Evolutionary conservation across 2,329 filamentous ascomycete species (phyloP), one percentile per base, ranked within the genome.

Genomic region (Fusarium annulatum): DNA sequence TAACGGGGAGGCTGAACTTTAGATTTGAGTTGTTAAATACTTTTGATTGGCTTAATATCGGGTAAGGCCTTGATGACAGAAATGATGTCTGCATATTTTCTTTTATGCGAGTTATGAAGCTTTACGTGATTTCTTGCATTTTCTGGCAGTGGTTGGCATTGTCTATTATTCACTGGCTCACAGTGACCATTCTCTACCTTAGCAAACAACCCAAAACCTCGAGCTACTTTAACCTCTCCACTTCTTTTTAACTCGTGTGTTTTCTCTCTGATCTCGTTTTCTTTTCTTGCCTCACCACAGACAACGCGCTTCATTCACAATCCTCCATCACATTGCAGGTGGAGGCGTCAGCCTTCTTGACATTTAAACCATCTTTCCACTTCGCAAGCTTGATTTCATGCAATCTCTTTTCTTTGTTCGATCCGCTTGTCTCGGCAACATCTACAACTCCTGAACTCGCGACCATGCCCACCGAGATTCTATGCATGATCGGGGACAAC

Each of bases 1-100:
- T 68, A 28, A 7, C 38, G 1, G 49, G 56, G 7, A 59, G 56
- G 9, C 23, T 68, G 16, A 68, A 63, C 14, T 68, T 68, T 23
- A 43, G 60, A 18, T 68, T 68, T 5, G 65, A 68, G 6, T 15
- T 68, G 9, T 3, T 68, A 14, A 68, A 68, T 3, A 68, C 65
- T 0, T 68, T 63, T 33, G 65, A 68, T 26, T 68, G 65, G 65
- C 64, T 68, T 2, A 61, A 61, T 26, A 3, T 19, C 7, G 18
- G 23, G 33, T 33, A 33, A 12, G 33, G 33, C 33, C 12, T 33
- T 33, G 33, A 12, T 33, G 33, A 2, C 11, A 33, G 33, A 33
- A 33, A 14, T 33, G 4, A 5, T 33, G 12, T 33, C 33, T 33
- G 33, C 33, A 33, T 14, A 14, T 6, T 33, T 33, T 33, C 33